Evolutionary conservation across 2,329 filamentous ascomycete species (phyloP).

Genomic region (Didymella glomerata): DNA sequence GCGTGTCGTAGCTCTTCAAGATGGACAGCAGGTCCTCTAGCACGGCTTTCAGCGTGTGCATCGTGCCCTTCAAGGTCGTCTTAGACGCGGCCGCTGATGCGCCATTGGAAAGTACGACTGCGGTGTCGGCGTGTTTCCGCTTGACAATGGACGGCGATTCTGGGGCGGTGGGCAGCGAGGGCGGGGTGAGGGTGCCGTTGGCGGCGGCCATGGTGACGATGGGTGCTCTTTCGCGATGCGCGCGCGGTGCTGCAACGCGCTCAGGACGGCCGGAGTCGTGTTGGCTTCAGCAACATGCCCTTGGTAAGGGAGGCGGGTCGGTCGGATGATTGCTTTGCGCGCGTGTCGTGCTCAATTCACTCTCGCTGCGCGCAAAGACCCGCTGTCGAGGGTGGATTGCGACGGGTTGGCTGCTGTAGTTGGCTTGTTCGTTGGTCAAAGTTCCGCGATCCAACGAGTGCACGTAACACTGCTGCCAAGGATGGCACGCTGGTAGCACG

Average conservation of each 20-base stretch:
- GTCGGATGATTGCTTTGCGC: neutral
- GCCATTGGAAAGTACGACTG: constrained; percentile 41
- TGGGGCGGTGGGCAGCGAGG: constrained; percentile 36
- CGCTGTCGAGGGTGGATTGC: constrained; percentile 21
- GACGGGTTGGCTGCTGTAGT: constrained; percentile 29
- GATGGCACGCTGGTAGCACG: constrained; percentile 26
- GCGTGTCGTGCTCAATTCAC: constrained; percentile 3
- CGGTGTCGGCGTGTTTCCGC: constrained; percentile 56
- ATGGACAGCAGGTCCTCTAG: constrained; percentile 55
- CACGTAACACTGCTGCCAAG: constrained; percentile 32
- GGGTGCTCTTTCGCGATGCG: constrained; percentile 43
- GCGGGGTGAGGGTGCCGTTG: constrained; percentile 50
- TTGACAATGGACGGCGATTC: constrained; percentile 50
- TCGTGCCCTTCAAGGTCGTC: constrained; percentile 26
- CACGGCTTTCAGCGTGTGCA: constrained; percentile 41
- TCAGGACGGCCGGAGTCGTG: constrained; percentile 39
- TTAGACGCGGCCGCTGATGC: constrained; percentile 35
- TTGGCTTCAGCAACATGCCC: constrained; percentile 17
- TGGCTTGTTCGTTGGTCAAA: constrained; percentile 34
- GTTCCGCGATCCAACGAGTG: constrained; percentile 39
- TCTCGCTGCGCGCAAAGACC: constrained; percentile 24
- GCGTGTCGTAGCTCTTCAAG: constrained; percentile 55
- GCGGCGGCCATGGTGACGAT: constrained; percentile 45
- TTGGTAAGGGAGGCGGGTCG: constrained; percentile 8
- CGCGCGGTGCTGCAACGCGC: constrained; percentile 48